Evolutionary conservation across 2,329 filamentous ascomycete species (phyloP), one percentile per base, ranked within the genome.

Genomic region (Stylonectria norvegica): DNA sequence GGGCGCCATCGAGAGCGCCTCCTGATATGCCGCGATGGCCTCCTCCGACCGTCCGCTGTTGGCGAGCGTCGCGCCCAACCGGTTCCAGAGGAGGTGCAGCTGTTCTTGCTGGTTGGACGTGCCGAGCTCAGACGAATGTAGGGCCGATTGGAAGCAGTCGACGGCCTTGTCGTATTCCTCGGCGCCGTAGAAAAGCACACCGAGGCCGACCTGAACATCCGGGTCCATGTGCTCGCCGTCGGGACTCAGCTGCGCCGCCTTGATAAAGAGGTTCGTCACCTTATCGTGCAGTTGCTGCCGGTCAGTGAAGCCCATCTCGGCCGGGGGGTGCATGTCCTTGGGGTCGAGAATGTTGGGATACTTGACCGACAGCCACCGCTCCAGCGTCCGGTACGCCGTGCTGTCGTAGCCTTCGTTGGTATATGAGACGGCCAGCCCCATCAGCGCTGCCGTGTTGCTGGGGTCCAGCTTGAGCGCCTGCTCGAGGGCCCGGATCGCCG

Each of bases 321-420:
- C 77, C 11, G 83, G 79, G 0, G 83, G 79, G 15, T 86, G 86
- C 12, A 94, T 69, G 23, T 88, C 76, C 35, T 79, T 77, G 10
- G 83, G 83, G 35, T 86, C 70, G 56, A 89, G 81, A 48, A 98
- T 81, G 23, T 81, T 73, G 5, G 93, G 90, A 66, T 98, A 98
- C 67, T 95, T 95, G 57, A 87, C 81, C n/a, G 89, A 88, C 20
- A 98, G 77, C 93, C 93, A 98, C 50, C 91, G 86, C 69, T 98
- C 93, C 11, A 98, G 77, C 8, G 91, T 97, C 39, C 91, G 83
- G 72, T 97, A 98, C 34, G 93, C 91, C 15, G 90, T 95, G 60
- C 86, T 91, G 67, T 98, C 93, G 68, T 97, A 98, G 48, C 91
- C 93, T 69, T 98, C 93, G 68, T 98, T 98, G 34, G 93, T 98